Percentiles rank a stretch among this genome's conserved stretches.
phyloP scores from a whole-genome alignment of 1,139 yeast genomes.

The Candida tropicalis region DNA sequence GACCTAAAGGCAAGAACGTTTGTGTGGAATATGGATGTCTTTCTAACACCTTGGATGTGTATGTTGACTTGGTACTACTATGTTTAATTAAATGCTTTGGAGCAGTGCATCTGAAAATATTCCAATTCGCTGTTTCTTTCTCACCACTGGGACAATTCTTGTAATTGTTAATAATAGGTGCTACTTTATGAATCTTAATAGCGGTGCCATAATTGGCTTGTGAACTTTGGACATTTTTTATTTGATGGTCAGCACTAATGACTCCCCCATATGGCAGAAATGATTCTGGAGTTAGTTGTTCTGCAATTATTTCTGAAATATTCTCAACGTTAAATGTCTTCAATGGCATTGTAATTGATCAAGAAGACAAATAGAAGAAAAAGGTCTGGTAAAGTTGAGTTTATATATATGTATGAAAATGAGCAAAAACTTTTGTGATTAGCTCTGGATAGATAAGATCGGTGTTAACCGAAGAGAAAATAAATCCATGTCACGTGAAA shows the following conservation, averaged over 20 bases:
- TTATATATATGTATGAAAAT: not conserved
- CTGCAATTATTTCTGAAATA: conserved; percentile 31
- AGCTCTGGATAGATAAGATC: not conserved
- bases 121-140: conserved; percentile 67
- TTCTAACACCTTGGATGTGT: conserved; percentile 73
- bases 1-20: conserved; percentile 88
- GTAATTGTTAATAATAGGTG: conserved; percentile 63
- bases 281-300: conserved; percentile 43
- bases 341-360: conserved; percentile 34
- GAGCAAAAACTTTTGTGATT: not conserved
- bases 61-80: conserved; percentile 29
- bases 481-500: no score
- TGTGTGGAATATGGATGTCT: conserved; percentile 92
- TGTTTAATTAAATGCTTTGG: conserved; percentile 58
- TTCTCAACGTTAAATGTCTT: conserved; percentile 37
- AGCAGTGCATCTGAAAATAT: conserved; percentile 79
- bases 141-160: conserved; percentile 47
- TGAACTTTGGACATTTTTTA: conserved; percentile 31
- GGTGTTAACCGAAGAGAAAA: conserved; percentile 12
- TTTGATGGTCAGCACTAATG: conserved; percentile 49
- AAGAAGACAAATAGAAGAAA: no score
- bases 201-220: conserved; percentile 96
- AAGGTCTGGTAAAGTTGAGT: not conserved
- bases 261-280: conserved; percentile 50
- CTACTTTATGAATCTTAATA: conserved; percentile 69